phyloP scores from a whole-genome alignment of 768 basidiomycete genomes.

The Russula vinacea region DNA sequence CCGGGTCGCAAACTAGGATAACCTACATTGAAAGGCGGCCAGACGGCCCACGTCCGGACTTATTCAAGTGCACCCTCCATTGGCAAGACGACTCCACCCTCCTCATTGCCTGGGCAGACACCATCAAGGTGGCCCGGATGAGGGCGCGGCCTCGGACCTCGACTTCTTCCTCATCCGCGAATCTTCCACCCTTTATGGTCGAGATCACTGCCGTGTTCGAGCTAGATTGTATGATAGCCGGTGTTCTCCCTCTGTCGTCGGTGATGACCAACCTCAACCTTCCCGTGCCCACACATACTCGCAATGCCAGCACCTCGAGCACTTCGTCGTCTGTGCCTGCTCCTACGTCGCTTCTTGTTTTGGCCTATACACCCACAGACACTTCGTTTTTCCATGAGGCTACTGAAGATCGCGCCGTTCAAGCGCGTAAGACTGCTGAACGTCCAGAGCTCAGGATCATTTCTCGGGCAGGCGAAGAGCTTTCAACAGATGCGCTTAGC shows the following conservation, averaged over 20 bases:
- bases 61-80: conserved; percentile 87
- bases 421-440: conserved; percentile 79
- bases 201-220: conserved; percentile 92
- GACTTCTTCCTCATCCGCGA: conserved; percentile 44
- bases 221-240: conserved; percentile 93
- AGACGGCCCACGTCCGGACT: conserved; percentile 85
- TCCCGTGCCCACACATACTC: conserved; percentile 15
- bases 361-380: conserved; percentile 84
- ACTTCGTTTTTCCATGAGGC: conserved; percentile 64
- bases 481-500: conserved; percentile 77
- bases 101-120: conserved; percentile 90
- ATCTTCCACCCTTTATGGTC: conserved; percentile 60
- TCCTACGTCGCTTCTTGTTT: conserved; percentile 74
- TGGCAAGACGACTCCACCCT: conserved; percentile 94
- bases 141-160: conserved; percentile 54
- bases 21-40: conserved; percentile 80
- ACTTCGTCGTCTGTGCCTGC: conserved; percentile 35
- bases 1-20: conserved; percentile 68
- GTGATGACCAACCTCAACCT: conserved; percentile 30
- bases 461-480: conserved; percentile 82
- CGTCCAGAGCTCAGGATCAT: conserved; percentile 95
- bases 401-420: conserved; percentile 63
- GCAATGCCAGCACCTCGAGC: conserved; percentile 31
- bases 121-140: conserved; percentile 85
- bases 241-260: conserved; percentile 75